Percentiles rank a stretch among this genome's conserved stretches.
Evolutionary conservation across 768 basidiomycete species (phyloP).

Genomic region (Daedaleopsis sinensis): DNA sequence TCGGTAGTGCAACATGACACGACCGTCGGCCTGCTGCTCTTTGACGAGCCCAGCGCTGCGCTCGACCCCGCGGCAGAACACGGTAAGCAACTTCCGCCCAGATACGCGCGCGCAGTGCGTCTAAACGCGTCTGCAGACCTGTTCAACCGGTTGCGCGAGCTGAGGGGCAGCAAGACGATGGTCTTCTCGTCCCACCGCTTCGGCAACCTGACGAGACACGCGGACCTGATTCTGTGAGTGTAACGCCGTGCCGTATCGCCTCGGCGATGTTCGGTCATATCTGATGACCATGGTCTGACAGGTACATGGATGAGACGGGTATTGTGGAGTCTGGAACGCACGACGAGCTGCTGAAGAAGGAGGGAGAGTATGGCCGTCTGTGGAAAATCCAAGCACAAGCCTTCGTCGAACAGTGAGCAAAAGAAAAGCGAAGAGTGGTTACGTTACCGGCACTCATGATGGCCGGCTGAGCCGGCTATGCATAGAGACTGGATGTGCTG

Average conservation of each 20-base stretch:
- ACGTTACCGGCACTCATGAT: no score
- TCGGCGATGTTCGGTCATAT: not conserved
- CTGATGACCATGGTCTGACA: slow-evolving; percentile 28
- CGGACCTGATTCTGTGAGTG: slow-evolving; percentile 54
- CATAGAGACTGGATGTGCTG: no score
- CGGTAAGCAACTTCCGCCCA: slow-evolving; percentile 35
- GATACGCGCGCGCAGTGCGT: no score
- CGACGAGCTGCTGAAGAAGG: slow-evolving; percentile 49
- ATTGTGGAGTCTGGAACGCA: slow-evolving; percentile 72
- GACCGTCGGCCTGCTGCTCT: slow-evolving; percentile 29
- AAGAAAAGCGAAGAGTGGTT: no score
- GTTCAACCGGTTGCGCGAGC: slow-evolving; percentile 64
- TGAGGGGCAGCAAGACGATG: slow-evolving; percentile 81
- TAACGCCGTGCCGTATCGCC: not conserved
- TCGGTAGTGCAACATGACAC: slow-evolving; percentile 31
- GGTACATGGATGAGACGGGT: slow-evolving; percentile 68
- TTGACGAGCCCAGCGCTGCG: slow-evolving; percentile 30
- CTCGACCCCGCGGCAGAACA: slow-evolving; percentile 68
- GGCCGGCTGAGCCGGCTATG: no score
- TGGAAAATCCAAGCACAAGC: slow-evolving; percentile 75
- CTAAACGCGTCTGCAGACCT: slow-evolving; percentile 43
- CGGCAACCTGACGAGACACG: slow-evolving; percentile 72
- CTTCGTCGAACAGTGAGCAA: slow-evolving; percentile 42
- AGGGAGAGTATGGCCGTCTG: slow-evolving; percentile 69
- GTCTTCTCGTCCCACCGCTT: slow-evolving; percentile 76